Evolutionary conservation across 2,329 filamentous ascomycete species (phyloP), one percentile per base, ranked within the genome.

Genomic region (Trichoderma sp.): DNA sequence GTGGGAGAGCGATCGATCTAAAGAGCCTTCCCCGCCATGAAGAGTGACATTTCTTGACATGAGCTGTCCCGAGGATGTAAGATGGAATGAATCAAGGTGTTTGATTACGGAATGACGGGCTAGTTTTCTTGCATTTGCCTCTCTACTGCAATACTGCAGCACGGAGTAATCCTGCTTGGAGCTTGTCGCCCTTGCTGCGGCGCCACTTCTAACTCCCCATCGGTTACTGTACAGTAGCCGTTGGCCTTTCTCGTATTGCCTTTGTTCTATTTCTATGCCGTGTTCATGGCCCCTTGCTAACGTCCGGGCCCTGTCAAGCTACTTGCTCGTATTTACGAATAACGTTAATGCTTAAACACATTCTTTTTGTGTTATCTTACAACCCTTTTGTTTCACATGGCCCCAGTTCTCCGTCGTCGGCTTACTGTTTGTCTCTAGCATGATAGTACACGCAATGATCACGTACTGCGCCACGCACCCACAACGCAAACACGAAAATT

Each of bases 391-490:
- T 52, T 19, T 37, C 42, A 37, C 1, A 12, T 37, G 34, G 52
- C 52, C 52, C 27, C 29, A 29, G 5, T 32, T n/a, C 10, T 54
- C 17, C 27, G 42, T 52, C 15, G 5, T 64, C 34, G 34, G 60
- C 59, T 52, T 39, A 53, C 45, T n/a, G n/a, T n/a, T n/a, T n/a
- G 6, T 48, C 42, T 48, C 10, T 48, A 2, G 19, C 10, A 22
- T 19, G 19, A 48, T 48, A 22, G 27, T 54, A n/a, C 29, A 34
- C 32, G 17, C 25, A n/a, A 29, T 7, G 32, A 34, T 15, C 17
- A 15, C 60, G 34, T 15, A 53, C 48, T 64, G 60, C 58, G 48
- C 60, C 60, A 64, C 60, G 60, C 60, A 32, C 39, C 58, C 60
- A 64, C 60, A 64, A 39, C n/a, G 19, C 34, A 37, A 37, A 64